These are phyloP conservation scores for Leucogyrophana mollusca DNA, from an alignment of 768 basidiomycete species.

Conservation along the genomic window DNA sequence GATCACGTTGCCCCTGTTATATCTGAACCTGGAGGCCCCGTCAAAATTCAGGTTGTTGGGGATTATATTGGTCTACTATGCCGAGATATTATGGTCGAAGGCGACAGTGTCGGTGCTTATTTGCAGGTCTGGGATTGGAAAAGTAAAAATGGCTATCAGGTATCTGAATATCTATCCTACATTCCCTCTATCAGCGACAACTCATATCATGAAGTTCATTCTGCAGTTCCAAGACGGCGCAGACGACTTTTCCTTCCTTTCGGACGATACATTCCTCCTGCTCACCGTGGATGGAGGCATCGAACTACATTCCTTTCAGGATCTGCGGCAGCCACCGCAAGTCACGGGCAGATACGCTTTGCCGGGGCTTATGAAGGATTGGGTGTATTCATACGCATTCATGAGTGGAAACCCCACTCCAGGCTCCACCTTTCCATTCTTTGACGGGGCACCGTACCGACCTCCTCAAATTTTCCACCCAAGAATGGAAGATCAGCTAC, in stretches of 20 bases:
- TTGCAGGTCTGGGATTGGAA: constrained; percentile 55
- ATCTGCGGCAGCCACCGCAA: constrained; percentile 26
- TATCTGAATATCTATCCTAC: constrained; percentile 22
- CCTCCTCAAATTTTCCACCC: constrained; percentile 36
- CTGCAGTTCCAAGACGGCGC: constrained; percentile 43
- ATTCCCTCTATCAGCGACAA: constrained; percentile 1
- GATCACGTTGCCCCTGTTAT: not conserved
- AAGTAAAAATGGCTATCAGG: constrained; percentile 31
- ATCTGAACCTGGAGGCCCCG: constrained; percentile 21
- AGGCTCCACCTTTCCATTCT: constrained; percentile 18
- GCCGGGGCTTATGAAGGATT: constrained; percentile 42
- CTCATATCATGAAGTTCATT: constrained; percentile 31
- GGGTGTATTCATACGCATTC: constrained; percentile 53
- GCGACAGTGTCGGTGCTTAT: constrained; percentile 38
- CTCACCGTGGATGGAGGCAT: constrained; percentile 46
- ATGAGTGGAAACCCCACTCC: constrained; percentile 52
- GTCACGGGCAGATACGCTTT: constrained; percentile 39
- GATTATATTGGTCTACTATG: constrained; percentile 48
- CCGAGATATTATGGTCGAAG: constrained; percentile 37
- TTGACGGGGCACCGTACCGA: not conserved
- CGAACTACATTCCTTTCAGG: constrained; percentile 46
- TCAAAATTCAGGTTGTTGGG: constrained; percentile 46
- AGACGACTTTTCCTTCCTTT: constrained; percentile 54
- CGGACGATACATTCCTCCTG: constrained; percentile 43
- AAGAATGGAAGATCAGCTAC: constrained; percentile 46